These are phyloP conservation scores for Trichosporon sp. DNA, from an alignment of 1,284 basidiomycete species.

Conservation along the genomic window DNA sequence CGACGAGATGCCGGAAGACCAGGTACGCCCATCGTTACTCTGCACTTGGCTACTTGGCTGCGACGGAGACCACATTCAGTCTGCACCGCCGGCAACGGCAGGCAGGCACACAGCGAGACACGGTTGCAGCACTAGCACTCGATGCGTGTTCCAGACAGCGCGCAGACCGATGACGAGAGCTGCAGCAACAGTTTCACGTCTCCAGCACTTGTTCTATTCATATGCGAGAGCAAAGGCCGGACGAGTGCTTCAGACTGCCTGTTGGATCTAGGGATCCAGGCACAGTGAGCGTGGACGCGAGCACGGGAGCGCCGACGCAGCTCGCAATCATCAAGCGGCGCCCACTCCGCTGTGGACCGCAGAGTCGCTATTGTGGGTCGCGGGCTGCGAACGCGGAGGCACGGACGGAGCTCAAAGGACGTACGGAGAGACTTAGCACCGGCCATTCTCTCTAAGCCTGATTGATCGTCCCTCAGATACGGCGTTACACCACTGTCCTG, in stretches of 20 bases:
- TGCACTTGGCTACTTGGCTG: background rate
- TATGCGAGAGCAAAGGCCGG: background rate
- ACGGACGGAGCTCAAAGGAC: background rate
- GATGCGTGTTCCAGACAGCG: background rate
- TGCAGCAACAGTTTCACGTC: background rate
- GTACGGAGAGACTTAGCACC: background rate
- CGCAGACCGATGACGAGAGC: background rate
- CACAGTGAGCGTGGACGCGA: background rate
- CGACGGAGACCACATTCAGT: background rate
- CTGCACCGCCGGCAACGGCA: background rate
- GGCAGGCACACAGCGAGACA: background rate
- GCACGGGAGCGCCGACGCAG: no score
- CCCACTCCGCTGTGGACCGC: background rate
- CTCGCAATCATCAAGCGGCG: no score
- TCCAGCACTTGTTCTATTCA: background rate
- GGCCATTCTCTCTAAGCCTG: background rate
- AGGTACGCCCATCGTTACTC: background rate
- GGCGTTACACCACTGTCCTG: background rate
- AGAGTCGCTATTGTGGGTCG: background rate
- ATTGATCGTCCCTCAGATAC: background rate
- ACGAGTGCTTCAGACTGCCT: background rate
- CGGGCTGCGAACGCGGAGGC: background rate
- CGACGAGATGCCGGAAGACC: background rate
- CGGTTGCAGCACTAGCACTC: background rate
- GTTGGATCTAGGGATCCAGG: background rate